Evolutionary conservation across 805 yeast species (phyloP).

Genomic region (Candida sithepensis): DNA sequence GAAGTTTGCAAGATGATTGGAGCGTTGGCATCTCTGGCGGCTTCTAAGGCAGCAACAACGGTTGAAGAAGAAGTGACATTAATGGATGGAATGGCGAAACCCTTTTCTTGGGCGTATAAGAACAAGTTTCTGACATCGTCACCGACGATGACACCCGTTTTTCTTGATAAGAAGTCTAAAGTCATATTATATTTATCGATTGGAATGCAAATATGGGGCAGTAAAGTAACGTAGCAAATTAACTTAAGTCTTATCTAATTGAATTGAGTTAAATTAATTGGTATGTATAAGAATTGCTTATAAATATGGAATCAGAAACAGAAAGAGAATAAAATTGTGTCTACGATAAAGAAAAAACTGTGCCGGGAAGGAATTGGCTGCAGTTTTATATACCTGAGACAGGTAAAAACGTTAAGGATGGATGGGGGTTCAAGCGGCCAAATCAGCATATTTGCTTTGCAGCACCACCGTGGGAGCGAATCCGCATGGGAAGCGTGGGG

Average conservation of each 20-base stretch:
- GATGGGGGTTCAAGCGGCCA: background rate
- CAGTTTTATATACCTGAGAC: background rate
- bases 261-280: background rate
- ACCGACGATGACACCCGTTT: constrained; percentile 98
- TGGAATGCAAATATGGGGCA: background rate
- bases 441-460: background rate
- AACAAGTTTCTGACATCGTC: constrained; percentile 88
- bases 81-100: constrained; percentile 97
- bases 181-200: constrained; percentile 17
- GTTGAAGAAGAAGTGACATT: constrained; percentile 98
- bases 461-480: background rate
- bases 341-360: background rate
- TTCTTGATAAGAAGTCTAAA: constrained; percentile 75
- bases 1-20: constrained; percentile 97
- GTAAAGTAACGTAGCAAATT: background rate
- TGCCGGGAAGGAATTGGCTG: background rate
- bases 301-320: background rate
- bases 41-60: constrained; percentile 94
- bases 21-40: constrained; percentile 90
- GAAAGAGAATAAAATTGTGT: background rate
- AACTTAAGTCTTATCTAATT: background rate
- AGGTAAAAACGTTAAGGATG: background rate
- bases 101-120: constrained; percentile 88
- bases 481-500: background rate
- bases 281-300: background rate